Percentiles rank a stretch among this genome's conserved stretches.
Conservation (phyloP, 2,329 filamentous ascomycete genomes). For the Fusarium haematococcum region DNA sequence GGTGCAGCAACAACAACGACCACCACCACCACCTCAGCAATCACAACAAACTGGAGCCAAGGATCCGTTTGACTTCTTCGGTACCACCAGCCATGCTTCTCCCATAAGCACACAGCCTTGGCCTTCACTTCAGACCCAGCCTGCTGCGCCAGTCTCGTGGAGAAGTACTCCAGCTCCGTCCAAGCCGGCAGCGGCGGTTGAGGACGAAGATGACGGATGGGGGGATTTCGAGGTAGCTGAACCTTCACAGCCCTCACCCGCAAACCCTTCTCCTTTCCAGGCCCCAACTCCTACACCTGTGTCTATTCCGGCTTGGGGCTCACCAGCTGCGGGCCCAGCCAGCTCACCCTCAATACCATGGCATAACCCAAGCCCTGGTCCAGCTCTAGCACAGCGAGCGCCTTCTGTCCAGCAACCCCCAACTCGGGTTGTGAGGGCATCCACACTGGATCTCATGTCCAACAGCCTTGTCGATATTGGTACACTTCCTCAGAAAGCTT, state of each 20-base stretch:
- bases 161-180: slow-evolving; percentile 22
- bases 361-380: slow-evolving; percentile 23
- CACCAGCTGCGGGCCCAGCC: slow-evolving; percentile 12
- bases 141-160: slow-evolving; percentile 35
- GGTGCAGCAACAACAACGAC: slow-evolving; percentile 5
- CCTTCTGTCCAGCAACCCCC: slow-evolving; percentile 16
- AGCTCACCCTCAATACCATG: slow-evolving; percentile 35
- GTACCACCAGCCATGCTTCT: slow-evolving; percentile 27
- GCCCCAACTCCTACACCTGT: slow-evolving; percentile 5
- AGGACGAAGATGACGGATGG: slow-evolving; percentile 73
- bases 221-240: slow-evolving; percentile 75
- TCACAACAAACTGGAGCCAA: slow-evolving; percentile 35
- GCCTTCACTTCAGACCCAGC: slow-evolving; percentile 45
- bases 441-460: slow-evolving; percentile 65
- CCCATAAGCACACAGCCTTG: slow-evolving; percentile 44
- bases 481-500: slow-evolving; percentile 10
- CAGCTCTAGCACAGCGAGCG: slow-evolving; percentile 10
- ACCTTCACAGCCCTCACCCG: slow-evolving; percentile 33
- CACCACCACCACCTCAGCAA: slow-evolving; percentile 20
- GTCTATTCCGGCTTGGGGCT: slow-evolving; percentile 28
- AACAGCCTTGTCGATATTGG: slow-evolving; percentile 62
- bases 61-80: slow-evolving; percentile 44
- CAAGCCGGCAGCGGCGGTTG: slow-evolving; percentile 38
- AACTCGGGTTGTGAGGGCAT: slow-evolving; percentile 55
- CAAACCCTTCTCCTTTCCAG: slow-evolving; percentile 27